phyloP scores from a whole-genome alignment of 1,139 yeast species.

The Lodderomyces margitis region DNA sequence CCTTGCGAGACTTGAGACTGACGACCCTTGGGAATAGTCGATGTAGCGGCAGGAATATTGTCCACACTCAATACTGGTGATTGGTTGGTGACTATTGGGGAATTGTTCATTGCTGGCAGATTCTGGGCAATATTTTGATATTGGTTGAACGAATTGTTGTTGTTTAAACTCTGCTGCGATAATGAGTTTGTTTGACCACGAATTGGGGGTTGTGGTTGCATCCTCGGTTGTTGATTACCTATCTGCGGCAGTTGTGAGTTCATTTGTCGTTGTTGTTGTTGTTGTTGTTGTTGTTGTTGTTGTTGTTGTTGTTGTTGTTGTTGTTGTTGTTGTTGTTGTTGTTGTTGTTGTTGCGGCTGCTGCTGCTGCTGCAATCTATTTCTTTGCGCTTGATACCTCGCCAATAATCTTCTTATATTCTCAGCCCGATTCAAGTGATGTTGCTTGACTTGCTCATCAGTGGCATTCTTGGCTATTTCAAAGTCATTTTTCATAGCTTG shows the following conservation, averaged over 20 bases:
- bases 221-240: conserved; percentile 8
- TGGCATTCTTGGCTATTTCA: conserved; percentile 56
- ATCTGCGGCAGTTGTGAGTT: conserved; percentile 9
- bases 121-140: conserved; percentile 5
- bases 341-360: conserved; percentile 15
- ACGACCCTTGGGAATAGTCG: not conserved
- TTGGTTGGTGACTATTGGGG: conserved; percentile 12
- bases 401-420: conserved; percentile 51
- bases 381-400: conserved; percentile 44
- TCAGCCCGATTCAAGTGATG: conserved; percentile 69
- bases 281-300: conserved; percentile 8
- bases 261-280: conserved; percentile 10
- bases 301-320: conserved; percentile 11
- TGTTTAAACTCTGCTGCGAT: conserved; percentile 10
- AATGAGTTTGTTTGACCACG: conserved; percentile 15
- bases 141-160: conserved; percentile 3
- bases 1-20: not conserved
- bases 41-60: conserved; percentile 12
- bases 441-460: conserved; percentile 63
- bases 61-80: conserved; percentile 11
- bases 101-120: conserved; percentile 12
- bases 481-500: conserved; percentile 59
- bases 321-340: conserved; percentile 10
- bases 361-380: conserved; percentile 19
- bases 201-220: conserved; percentile 12